Evolutionary conservation across 2,329 filamentous ascomycete genomes (phyloP).

Genomic region (Diplocarpon mali): DNA sequence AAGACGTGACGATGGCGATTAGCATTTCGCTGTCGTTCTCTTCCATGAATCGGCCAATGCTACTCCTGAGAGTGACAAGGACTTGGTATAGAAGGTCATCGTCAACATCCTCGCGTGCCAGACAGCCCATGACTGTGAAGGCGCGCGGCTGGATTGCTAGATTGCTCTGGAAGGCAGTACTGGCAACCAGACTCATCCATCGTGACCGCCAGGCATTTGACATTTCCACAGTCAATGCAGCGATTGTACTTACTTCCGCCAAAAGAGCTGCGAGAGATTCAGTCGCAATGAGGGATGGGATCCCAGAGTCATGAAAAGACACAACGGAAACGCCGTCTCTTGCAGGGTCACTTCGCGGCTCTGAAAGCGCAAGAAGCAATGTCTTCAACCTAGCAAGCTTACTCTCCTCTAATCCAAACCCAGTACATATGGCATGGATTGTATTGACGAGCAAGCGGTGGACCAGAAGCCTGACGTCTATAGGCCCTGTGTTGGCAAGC

Average conservation of each 20-base stretch:
- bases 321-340: conserved; percentile 45
- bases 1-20: conserved; percentile 52
- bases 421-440: conserved; percentile 56
- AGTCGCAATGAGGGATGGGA: conserved; percentile 32
- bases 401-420: conserved; percentile 50
- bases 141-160: conserved; percentile 59
- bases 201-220: conserved; percentile 59
- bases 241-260: conserved; percentile 52
- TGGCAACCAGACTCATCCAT: conserved; percentile 64
- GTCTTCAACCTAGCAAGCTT: conserved; percentile 34
- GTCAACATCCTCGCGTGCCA: conserved; percentile 61
- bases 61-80: conserved; percentile 54
- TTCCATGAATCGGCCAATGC: conserved; percentile 52
- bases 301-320: conserved; percentile 41
- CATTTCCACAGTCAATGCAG: conserved; percentile 52
- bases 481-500: conserved; percentile 53
- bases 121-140: conserved; percentile 60
- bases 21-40: conserved; percentile 58
- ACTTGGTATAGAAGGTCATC: conserved; percentile 63
- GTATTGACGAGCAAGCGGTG: conserved; percentile 56
- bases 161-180: conserved; percentile 63
- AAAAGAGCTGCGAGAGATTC: conserved; percentile 51
- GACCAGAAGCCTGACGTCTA: conserved; percentile 45
- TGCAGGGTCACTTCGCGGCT: conserved; percentile 42
- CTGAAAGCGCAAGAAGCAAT: conserved; percentile 47